Base-by-base conservation (phyloP, 192 early-diverging fungal species). In the Coemansia sp. region DNA sequence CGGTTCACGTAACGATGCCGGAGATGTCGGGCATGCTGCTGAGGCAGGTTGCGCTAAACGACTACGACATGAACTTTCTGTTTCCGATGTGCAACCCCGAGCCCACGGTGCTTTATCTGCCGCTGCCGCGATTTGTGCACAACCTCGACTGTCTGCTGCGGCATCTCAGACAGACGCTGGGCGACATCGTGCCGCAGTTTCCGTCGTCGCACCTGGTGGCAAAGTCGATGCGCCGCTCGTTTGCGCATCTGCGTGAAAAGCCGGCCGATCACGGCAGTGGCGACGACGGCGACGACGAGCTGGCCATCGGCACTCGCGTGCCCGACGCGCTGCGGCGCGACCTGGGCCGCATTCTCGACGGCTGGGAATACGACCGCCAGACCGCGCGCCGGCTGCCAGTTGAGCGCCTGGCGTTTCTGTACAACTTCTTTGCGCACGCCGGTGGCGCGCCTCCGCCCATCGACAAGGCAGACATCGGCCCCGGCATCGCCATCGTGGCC, bases 31-130 rank as follows among this genome's bases (percentile, higher is more conserved):
- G 71, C 33, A 75, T 70, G 72, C 43, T 83, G 67, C 38, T 75
- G 60, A 72, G 81, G 11, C 70, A 73, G 48, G 73, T 78, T 5
- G 54, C 75, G 14, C 73, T 83, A 32, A 75, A 83, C 43, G 67
- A 69, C 38, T 73, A 83, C 22, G 81, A 83, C 67, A 72, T 78
- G 67, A 57, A 73, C 64, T 78, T 83, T 73, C 37, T 83, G 81
- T 75, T 83, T 51, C 81, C 81, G 0, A 51, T 37, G 59, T 78
- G 81, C 76, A 75, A 75, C 45, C 81, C 81, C 0, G 81, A 83
- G 70, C 81, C 81, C 8, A 70, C 73, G 5, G 64, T 83, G 28
- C 34, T 83, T 28, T 83, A 83, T 55, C 64, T 83, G 76, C 81
- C 81, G 33, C 51, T 83, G 51, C 81, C 81, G 33, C 72, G 70